Conservation (phyloP, 2,329 filamentous ascomycete genomes). For the Gnomoniopsis sp. region DNA sequence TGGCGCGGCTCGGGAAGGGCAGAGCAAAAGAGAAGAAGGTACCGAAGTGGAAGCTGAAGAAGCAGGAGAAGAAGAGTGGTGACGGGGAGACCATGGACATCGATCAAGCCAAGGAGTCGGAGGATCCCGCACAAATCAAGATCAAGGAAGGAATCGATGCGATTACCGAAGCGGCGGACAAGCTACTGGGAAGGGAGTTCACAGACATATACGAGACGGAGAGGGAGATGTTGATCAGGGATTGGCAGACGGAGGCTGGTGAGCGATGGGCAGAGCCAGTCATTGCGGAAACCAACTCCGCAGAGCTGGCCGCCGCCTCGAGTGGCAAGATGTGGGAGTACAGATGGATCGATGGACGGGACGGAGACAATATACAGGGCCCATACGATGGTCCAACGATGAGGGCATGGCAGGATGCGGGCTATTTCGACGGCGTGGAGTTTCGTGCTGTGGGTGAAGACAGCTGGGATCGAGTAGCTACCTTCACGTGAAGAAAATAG, state of each 20-base stretch:
- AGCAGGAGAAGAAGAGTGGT: slow-evolving; percentile 51
- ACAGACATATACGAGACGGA: slow-evolving; percentile 90
- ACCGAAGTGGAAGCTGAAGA: slow-evolving; percentile 69
- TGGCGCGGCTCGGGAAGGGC: slow-evolving; percentile 73
- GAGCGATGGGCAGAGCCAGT: slow-evolving; percentile 68
- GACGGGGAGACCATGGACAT: slow-evolving; percentile 66
- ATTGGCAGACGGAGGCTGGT: slow-evolving; percentile 81
- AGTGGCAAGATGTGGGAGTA: slow-evolving; percentile 72
- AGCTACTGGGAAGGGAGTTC: slow-evolving; percentile 76
- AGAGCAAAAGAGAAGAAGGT: slow-evolving; percentile 52
- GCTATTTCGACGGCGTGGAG: slow-evolving; percentile 91
- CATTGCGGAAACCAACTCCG: slow-evolving; percentile 17
- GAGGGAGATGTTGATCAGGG: slow-evolving; percentile 76
- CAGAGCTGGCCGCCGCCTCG: slow-evolving; percentile 29
- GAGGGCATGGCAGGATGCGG: slow-evolving; percentile 86
- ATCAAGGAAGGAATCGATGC: slow-evolving; percentile 73
- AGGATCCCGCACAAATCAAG: slow-evolving; percentile 66
- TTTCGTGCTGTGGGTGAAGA: slow-evolving; percentile 59
- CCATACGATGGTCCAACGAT: slow-evolving; percentile 84
- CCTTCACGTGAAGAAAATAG: slow-evolving; percentile 4
- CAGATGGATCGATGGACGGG: slow-evolving; percentile 84
- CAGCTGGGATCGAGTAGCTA: slow-evolving; percentile 48
- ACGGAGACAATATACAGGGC: slow-evolving; percentile 75
- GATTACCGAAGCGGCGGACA: slow-evolving; percentile 88
- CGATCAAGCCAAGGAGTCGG: slow-evolving; percentile 49